Evolutionary conservation across 768 basidiomycete genomes (phyloP), one percentile per base, ranked within the genome.

Genomic region (Mycena vitilis): DNA sequence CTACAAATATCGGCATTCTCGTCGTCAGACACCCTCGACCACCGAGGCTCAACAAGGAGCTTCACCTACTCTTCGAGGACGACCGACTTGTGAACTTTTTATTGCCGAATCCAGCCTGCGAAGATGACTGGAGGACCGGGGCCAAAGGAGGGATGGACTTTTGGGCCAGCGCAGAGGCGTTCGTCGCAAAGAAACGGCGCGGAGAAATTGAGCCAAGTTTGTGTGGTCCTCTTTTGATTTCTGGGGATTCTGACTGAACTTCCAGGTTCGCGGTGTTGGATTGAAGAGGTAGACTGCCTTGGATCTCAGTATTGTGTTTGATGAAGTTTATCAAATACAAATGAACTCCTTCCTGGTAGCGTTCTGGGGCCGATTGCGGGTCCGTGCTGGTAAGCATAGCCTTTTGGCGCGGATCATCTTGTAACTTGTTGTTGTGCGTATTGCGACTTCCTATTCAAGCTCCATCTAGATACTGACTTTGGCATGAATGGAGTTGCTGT

Each of bases 251-350:
- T 23, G 4, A 37, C 30, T 10, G 11, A 18, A 20, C 6, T 37
- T 37, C 10, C 52, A 54, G 52, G 36, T 54, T 37, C 52, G 52
- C 36, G 52, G 9, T 54, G 52, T 37, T 54, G 52, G 52, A 54
- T 54, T 34, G 34, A 54, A 54, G 18, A 40, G 40, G 40, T 15
- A 9, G 40, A 40, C 15, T 4, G 40, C 40, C 10, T 40, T 8
- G 40, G 40, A 9, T 15, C 15, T 8, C 11, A 15, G 40, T 40
- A 40, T 15, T 40, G 30, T 30, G 30, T n/a, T n/a, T n/a, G n/a
- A n/a, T n/a, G n/a, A n/a, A n/a, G n/a, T n/a, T n/a, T n/a, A n/a
- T n/a, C n/a, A n/a, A n/a, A n/a, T n/a, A n/a, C n/a, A n/a, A n/a
- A n/a, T n/a, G n/a, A n/a, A n/a, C n/a, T n/a, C n/a, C n/a, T n/a